These are phyloP conservation scores for Vitis amurensis DNA, from an alignment of 164 flowering plant species.

Conservation along the genomic window DNA sequence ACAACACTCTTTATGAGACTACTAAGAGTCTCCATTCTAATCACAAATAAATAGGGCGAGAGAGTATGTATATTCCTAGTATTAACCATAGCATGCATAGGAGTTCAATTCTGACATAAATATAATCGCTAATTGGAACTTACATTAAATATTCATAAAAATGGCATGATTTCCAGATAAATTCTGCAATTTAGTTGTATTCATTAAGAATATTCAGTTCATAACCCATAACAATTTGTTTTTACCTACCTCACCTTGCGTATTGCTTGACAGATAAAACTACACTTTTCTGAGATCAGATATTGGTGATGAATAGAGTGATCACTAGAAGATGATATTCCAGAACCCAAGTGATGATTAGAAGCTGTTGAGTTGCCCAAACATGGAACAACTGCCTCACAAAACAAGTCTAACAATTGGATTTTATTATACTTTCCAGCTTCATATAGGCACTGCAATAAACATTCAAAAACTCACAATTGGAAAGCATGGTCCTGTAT, in stretches of 20 bases:
- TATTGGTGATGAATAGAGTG: constrained; percentile 11
- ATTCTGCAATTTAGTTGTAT: background rate
- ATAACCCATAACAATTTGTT: background rate
- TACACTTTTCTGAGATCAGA: constrained; percentile 26
- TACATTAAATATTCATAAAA: too few relatives aligned
- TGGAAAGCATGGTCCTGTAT: background rate
- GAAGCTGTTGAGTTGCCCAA: constrained; percentile 24
- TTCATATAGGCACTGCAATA: constrained; percentile 74
- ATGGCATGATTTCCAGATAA: background rate
- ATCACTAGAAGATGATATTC: constrained; percentile 20
- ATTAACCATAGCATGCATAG: background rate
- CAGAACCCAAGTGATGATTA: constrained; percentile 13
- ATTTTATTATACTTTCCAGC: constrained; percentile 55
- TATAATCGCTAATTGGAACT: background rate
- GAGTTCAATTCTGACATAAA: background rate
- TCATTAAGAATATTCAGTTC: background rate
- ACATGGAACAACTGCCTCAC: constrained; percentile 79
- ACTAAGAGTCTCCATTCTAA: too few relatives aligned
- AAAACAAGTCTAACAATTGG: constrained; percentile 60
- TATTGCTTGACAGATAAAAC: constrained; percentile 42
- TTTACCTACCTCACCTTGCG: constrained; percentile 56
- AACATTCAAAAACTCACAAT: constrained; percentile 5
- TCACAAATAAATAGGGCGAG: too few relatives aligned
- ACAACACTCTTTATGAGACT: too few relatives aligned
- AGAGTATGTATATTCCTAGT: background rate